A percentile compares a stretch with the other conserved stretches of the same genome.
Conservation (phyloP, 306 rosid species). For the Gastrolobium villosum region DNA sequence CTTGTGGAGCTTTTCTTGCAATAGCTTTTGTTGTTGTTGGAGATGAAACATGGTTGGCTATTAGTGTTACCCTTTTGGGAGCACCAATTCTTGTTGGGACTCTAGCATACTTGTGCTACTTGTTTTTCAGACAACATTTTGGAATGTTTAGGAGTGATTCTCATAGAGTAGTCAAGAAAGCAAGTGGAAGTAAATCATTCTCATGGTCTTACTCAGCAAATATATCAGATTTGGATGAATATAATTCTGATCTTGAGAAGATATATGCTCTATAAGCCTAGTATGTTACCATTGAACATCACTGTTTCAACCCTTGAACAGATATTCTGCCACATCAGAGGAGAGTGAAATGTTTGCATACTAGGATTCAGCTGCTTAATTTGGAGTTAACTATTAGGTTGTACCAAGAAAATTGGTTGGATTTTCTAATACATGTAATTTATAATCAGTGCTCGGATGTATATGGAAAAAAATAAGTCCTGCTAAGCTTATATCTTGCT, state of each 20-base stretch:
- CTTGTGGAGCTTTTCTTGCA: slow-evolving; percentile 83
- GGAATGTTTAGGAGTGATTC: slow-evolving; percentile 70
- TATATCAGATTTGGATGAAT: slow-evolving; percentile 74
- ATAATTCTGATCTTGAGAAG: slow-evolving; percentile 74
- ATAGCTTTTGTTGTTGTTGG: slow-evolving; percentile 92
- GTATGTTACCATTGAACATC: neutral
- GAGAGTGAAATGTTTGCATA: slow-evolving; percentile 24
- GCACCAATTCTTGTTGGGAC: slow-evolving; percentile 80
- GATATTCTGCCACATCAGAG: neutral
- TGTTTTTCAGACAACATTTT: slow-evolving; percentile 73
- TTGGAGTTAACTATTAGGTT: slow-evolving; percentile 28
- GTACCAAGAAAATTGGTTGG: slow-evolving; percentile 9
- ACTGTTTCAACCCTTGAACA: slow-evolving; percentile 2
- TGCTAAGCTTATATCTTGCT: neutral
- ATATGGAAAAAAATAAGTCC: slow-evolving; percentile 24
- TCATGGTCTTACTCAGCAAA: slow-evolving; percentile 88
- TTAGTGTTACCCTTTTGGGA: slow-evolving; percentile 73
- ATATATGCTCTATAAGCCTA: slow-evolving; percentile 70
- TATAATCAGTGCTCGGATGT: slow-evolving; percentile 7
- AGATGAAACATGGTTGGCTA: slow-evolving; percentile 77
- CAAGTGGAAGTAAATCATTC: slow-evolving; percentile 85
- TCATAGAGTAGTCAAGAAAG: slow-evolving; percentile 72
- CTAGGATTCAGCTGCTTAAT: slow-evolving; percentile 20
- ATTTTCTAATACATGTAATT: neutral
- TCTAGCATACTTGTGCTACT: slow-evolving; percentile 86